A percentile compares a stretch with the other conserved stretches of the same genome.
Conservation (phyloP, 805 yeast genomes). For the Nakazawaea pomicola region DNA sequence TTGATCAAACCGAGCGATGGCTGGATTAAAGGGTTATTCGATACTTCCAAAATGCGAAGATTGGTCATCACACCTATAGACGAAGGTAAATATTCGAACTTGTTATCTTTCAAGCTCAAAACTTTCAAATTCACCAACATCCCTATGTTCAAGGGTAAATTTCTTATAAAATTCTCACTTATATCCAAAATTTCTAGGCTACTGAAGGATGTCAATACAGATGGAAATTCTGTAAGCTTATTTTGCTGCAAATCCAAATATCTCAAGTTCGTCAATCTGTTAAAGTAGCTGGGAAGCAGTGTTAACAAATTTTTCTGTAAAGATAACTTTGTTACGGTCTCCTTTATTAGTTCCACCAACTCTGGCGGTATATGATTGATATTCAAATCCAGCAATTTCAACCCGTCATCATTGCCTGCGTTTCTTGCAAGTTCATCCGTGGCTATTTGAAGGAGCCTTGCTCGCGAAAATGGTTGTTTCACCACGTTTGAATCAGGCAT, state of each 20-base stretch:
- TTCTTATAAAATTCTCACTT: conserved; percentile 47
- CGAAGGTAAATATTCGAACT: conserved; percentile 49
- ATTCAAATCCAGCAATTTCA: conserved; percentile 35
- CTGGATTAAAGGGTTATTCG: conserved; percentile 53
- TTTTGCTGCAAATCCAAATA: conserved; percentile 68
- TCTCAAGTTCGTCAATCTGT: conserved; percentile 38
- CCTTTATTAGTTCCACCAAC: conserved; percentile 17
- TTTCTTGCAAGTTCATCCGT: conserved; percentile 20
- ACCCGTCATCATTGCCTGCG: conserved; percentile 20
- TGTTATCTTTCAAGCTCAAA: conserved; percentile 57
- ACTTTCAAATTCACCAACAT: conserved; percentile 44
- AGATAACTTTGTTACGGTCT: conserved; percentile 43
- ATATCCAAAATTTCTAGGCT: conserved; percentile 63
- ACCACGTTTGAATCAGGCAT: conserved; percentile 3
- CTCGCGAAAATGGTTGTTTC: conserved; percentile 11
- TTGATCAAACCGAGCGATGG: conserved; percentile 35
- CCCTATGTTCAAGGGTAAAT: conserved; percentile 39
- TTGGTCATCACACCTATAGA: conserved; percentile 44
- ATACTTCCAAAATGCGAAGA: conserved; percentile 55
- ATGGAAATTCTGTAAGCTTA: conserved; percentile 48
- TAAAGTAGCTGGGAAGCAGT: conserved; percentile 43
- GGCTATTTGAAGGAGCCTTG: conserved; percentile 16
- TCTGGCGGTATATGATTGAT: conserved; percentile 30
- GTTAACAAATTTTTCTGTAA: conserved; percentile 46
- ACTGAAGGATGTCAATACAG: conserved; percentile 28